These are phyloP conservation scores for Silene vulgaris DNA, from an alignment of 179 eudicot genomes.

Conservation along the genomic window DNA sequence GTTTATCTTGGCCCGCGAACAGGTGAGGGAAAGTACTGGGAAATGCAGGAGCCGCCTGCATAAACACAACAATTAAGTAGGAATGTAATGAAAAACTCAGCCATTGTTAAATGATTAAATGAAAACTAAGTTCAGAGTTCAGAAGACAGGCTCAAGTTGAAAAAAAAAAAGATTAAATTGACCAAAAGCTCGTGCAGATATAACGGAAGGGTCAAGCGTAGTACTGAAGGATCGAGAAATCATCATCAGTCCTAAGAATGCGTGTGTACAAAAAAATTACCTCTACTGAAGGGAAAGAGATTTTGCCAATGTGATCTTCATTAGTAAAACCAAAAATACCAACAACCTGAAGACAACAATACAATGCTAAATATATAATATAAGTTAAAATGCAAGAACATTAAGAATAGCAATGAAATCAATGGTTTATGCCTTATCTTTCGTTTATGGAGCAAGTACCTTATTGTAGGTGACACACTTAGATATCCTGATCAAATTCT, in stretches of 20 bases:
- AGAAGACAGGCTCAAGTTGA: not conserved
- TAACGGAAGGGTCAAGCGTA: not conserved
- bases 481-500: slow-evolving; percentile 77
- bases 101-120: not conserved
- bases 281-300: slow-evolving; percentile 88
- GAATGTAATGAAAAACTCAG: not conserved
- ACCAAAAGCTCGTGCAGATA: not conserved
- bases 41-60: slow-evolving; percentile 95
- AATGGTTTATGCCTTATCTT: not conserved
- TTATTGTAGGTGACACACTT: slow-evolving; percentile 87
- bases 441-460: slow-evolving; percentile 33
- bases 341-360: slow-evolving; percentile 53
- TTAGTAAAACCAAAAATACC: slow-evolving; percentile 88
- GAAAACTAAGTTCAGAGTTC: not conserved
- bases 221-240: slow-evolving; percentile 3
- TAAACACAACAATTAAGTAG: not conserved
- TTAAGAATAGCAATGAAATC: not conserved
- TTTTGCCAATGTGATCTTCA: slow-evolving; percentile 91
- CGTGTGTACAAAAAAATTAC: slow-evolving; percentile 26
- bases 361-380: slow-evolving; percentile 6
- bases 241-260: not conserved
- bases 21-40: slow-evolving; percentile 95
- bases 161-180: not conserved
- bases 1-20: slow-evolving; percentile 61
- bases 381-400: not conserved